Evolutionary conservation across 2,329 filamentous ascomycete species (phyloP).

Genomic region (Fusarium stilboides): DNA sequence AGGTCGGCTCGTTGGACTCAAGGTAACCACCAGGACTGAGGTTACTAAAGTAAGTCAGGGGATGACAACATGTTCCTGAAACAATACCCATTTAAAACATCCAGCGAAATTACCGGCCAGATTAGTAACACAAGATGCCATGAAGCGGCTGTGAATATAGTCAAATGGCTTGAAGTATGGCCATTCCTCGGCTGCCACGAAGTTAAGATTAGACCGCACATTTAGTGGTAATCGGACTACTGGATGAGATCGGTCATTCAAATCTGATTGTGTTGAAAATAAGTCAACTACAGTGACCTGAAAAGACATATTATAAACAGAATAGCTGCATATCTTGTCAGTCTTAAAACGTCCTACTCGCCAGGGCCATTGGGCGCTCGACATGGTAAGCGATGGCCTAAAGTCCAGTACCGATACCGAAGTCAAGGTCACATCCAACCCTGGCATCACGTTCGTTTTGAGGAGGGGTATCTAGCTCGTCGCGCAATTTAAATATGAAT

Average conservation of each 20-base stretch:
- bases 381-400: constrained; percentile 31
- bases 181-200: constrained; percentile 40
- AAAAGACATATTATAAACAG: background rate
- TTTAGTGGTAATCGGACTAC: too few relatives aligned
- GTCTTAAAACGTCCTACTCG: rapidly evolving
- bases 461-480: constrained; percentile 16
- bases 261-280: constrained; percentile 35
- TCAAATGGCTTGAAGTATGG: constrained; percentile 25
- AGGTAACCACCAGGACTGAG: too few relatives aligned
- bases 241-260: background rate
- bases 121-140: constrained; percentile 27
- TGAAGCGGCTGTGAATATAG: constrained; percentile 41
- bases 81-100: constrained; percentile 10
- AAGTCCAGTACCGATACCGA: constrained; percentile 20
- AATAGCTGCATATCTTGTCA: rapidly evolving
- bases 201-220: constrained; percentile 26
- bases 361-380: constrained; percentile 32
- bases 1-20: too few relatives aligned
- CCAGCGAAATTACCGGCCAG: constrained; percentile 22
- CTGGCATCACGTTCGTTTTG: constrained; percentile 3
- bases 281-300: constrained; percentile 33
- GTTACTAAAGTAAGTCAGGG: too few relatives aligned
- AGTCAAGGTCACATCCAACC: constrained; percentile 4
- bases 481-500: constrained; percentile 16
- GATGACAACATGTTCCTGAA: too few relatives aligned